These are phyloP conservation scores for Calonectria naviculata DNA, from an alignment of 2,329 filamentous ascomycete genomes.

Conservation along the genomic window DNA sequence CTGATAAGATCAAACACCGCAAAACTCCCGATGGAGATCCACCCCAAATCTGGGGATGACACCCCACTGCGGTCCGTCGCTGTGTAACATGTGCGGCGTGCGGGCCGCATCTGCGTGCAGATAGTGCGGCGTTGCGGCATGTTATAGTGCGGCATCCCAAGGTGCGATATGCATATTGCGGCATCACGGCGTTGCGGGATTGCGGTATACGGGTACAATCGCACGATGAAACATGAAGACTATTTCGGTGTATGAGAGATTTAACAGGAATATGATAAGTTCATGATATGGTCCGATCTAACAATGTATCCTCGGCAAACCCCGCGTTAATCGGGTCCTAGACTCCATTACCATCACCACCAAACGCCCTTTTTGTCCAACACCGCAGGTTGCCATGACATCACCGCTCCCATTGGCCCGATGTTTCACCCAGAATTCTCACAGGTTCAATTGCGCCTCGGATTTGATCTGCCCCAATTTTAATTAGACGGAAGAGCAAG, in stretches of 20 bases:
- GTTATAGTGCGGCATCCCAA: background rate
- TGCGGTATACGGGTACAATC: background rate
- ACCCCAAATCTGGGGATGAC: background rate
- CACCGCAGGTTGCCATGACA: background rate
- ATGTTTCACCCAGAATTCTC: background rate
- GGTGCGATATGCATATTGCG: background rate
- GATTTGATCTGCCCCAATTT: background rate
- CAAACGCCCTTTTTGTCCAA: background rate
- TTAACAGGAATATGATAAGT: background rate
- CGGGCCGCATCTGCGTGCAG: background rate
- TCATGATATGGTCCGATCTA: background rate
- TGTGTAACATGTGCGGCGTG: background rate
- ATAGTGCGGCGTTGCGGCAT: background rate
- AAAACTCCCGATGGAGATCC: background rate
- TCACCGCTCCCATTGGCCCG: background rate
- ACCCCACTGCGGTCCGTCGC: background rate
- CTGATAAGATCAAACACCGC: conserved; percentile 1
- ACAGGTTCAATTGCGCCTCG: background rate
- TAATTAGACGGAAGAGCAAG: background rate
- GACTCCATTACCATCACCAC: background rate
- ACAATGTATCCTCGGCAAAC: background rate
- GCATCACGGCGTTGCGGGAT: background rate
- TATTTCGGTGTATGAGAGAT: background rate
- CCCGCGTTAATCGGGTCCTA: too few relatives aligned
- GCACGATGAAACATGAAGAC: background rate